Conservation (phyloP, 495 filamentous ascomycete species). For the Talaromyces ruber region DNA sequence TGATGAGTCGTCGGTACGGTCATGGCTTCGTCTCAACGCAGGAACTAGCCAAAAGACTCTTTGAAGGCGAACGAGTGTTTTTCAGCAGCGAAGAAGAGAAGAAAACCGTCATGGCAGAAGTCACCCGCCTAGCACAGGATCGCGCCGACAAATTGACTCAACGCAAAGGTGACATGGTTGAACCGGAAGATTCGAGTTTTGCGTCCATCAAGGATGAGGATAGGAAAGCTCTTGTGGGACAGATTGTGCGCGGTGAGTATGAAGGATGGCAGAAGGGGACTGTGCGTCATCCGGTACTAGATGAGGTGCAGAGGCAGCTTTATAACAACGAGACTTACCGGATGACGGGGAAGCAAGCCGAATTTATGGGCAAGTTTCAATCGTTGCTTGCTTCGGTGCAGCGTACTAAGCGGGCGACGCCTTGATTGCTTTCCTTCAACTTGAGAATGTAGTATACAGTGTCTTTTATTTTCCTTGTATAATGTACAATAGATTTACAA, state of each 20-base stretch:
- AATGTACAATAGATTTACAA: constrained; percentile 15
- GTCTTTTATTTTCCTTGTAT: constrained; percentile 1
- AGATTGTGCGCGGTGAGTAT: constrained; percentile 55
- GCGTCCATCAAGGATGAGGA: constrained; percentile 46
- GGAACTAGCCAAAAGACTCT: constrained; percentile 31
- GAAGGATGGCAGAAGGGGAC: neutral
- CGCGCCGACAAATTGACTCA: constrained; percentile 35
- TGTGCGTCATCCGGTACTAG: constrained; percentile 9
- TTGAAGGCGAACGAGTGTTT: constrained; percentile 30
- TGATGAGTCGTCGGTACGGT: constrained; percentile 24
- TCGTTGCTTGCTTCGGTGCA: constrained; percentile 27
- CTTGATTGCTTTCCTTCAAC: neutral
- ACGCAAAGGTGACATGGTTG: constrained; percentile 28
- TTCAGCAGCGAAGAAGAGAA: constrained; percentile 34
- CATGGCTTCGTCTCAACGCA: constrained; percentile 31
- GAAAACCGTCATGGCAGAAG: constrained; percentile 24
- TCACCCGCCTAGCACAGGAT: constrained; percentile 25
- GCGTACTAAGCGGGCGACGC: constrained; percentile 12
- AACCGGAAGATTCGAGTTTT: constrained; percentile 26
- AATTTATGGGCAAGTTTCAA: constrained; percentile 35
- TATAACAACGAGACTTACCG: constrained; percentile 38
- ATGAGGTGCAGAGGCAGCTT: constrained; percentile 28
- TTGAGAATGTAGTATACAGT: constrained; percentile 5
- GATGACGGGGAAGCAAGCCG: constrained; percentile 26
- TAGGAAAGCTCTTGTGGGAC: constrained; percentile 55